Conservation (phyloP, 2,329 filamentous ascomycete genomes). For the Aspergillus proliferans region DNA sequence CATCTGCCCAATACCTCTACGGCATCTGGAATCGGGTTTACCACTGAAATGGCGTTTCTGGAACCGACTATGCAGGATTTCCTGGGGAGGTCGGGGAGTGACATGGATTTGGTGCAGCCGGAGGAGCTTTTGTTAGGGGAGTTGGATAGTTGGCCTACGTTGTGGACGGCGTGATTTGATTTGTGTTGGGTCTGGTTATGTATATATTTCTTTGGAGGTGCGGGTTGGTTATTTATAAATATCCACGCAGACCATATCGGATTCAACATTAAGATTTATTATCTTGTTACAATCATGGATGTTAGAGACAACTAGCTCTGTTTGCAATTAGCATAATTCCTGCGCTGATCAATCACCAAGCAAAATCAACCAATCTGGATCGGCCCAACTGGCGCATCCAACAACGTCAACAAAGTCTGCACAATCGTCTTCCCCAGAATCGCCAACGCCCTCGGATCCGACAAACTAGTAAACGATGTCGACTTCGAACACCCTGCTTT, state of each 20-base stretch:
- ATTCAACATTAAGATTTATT: too few species aligned
- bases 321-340: too few species aligned
- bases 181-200: too few species aligned
- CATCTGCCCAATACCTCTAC: not conserved
- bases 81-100: constrained; percentile 1
- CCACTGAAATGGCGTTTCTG: constrained; percentile 19
- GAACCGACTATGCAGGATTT: constrained; percentile 22
- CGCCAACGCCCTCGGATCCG: constrained; percentile 5
- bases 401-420: constrained; percentile 5
- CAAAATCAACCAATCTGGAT: constrained; percentile 5
- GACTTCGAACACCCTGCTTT: constrained; percentile 8
- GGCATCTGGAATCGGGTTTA: constrained; percentile 6
- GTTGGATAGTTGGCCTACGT: not conserved
- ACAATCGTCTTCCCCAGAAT: constrained; percentile 7
- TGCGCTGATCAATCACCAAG: too few species aligned
- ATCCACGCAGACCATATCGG: too few species aligned
- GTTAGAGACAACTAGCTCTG: too few species aligned
- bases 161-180: not conserved
- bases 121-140: not conserved
- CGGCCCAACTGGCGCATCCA: constrained; percentile 5
- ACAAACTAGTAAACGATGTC: constrained; percentile 11
- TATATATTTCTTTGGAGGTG: too few species aligned
- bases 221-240: too few species aligned
- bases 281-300: too few species aligned
- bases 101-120: not conserved